These are phyloP conservation scores for Dipodascus geniculatus DNA, from an alignment of 805 yeast genomes.

Conservation along the genomic window DNA sequence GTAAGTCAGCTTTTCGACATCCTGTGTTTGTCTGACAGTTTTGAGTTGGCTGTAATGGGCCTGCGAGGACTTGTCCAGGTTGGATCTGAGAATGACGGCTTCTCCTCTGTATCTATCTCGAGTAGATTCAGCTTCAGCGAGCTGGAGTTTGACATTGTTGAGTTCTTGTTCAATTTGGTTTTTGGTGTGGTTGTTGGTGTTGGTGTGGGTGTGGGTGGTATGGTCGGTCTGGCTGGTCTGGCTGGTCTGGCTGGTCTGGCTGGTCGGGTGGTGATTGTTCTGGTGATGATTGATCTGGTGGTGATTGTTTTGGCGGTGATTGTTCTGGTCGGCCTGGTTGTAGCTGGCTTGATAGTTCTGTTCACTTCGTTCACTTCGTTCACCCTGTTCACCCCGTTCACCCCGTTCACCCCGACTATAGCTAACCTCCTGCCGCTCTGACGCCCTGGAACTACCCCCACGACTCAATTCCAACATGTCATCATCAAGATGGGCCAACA, in stretches of 20 bases:
- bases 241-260: conserved; percentile 1
- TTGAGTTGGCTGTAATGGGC: conserved; percentile 20
- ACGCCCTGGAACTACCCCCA: background rate
- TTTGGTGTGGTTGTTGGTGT: conserved; percentile 1
- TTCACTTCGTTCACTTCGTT: too few species aligned
- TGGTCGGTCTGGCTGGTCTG: conserved; percentile 4
- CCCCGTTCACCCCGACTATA: too few species aligned
- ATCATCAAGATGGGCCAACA: conserved; percentile 10
- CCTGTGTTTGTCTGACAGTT: conserved; percentile 15
- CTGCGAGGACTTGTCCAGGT: conserved; percentile 31
- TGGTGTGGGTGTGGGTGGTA: too few species aligned
- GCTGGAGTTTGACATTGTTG: conserved; percentile 9
- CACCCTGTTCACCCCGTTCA: too few species aligned
- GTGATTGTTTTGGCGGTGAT: too few species aligned
- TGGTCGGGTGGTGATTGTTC: background rate
- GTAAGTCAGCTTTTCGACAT: conserved; percentile 18
- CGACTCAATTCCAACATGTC: conserved; percentile 10
- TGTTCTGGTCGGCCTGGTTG: too few species aligned
- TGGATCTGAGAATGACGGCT: conserved; percentile 62
- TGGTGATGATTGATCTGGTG: too few species aligned
- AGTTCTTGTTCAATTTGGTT: conserved; percentile 4
- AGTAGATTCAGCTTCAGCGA: conserved; percentile 22
- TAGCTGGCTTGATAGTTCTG: too few species aligned
- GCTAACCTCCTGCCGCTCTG: background rate
- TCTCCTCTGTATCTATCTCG: conserved; percentile 64